These are phyloP conservation scores for Adenanthera pavonina DNA, from an alignment of 306 rosid species.

Conservation along the genomic window DNA sequence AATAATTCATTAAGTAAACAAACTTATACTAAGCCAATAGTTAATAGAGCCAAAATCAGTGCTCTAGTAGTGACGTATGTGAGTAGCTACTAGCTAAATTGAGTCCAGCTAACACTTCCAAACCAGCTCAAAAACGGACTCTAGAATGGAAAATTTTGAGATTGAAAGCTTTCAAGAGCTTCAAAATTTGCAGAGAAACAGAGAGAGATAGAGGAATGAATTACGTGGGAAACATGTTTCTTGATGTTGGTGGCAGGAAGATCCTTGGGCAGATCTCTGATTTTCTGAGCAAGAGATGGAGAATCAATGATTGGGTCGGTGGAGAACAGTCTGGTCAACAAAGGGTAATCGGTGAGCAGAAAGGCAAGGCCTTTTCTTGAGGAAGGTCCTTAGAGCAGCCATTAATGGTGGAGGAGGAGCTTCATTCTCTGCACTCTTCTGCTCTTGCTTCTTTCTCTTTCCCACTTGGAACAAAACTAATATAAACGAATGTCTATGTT, in stretches of 20 bases:
- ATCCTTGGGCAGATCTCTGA: slow-evolving; percentile 84
- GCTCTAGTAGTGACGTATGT: neutral
- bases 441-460: neutral
- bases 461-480: neutral
- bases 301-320: slow-evolving; percentile 51
- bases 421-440: too few relatives aligned
- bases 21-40: neutral
- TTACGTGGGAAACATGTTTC: slow-evolving; percentile 73
- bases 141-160: neutral
- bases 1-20: too few relatives aligned
- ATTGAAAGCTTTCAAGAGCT: neutral
- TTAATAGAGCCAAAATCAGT: neutral
- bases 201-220: neutral
- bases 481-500: too few relatives aligned
- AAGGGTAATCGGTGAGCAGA: neutral
- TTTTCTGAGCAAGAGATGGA: slow-evolving; percentile 64
- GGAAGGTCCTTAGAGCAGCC: slow-evolving; percentile 60
- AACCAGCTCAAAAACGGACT: neutral
- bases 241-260: slow-evolving; percentile 81
- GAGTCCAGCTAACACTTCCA: neutral
- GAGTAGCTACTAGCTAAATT: neutral
- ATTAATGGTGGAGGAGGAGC: slow-evolving; percentile 34
- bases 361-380: slow-evolving; percentile 48
- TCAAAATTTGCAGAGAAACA: neutral
- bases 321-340: slow-evolving; percentile 46